A percentile compares a stretch with the other conserved stretches of the same genome.
Conservation (phyloP, 1,284 basidiomycete genomes). For the Neotropicomus parvogracilis region DNA sequence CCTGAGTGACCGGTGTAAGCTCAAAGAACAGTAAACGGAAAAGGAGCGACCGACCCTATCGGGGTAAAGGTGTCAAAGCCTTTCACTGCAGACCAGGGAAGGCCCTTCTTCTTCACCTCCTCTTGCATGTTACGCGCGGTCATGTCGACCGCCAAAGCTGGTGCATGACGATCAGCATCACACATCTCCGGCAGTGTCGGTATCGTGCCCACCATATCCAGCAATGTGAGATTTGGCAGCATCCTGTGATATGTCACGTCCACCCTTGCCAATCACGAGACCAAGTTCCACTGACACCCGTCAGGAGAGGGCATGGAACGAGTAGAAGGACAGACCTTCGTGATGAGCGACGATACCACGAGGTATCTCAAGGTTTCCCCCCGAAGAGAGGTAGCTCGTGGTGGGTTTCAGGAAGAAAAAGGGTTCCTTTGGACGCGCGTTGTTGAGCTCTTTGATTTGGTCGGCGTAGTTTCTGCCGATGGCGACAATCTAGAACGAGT, state of each 20-base stretch:
- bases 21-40: not conserved
- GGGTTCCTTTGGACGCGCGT: conserved; percentile 87
- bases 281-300: conserved; percentile 82
- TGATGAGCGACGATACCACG: conserved; percentile 82
- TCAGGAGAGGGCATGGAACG: not conserved
- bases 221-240: conserved; percentile 80
- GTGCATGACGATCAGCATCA: conserved; percentile 1
- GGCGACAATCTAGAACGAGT: conserved; percentile 72
- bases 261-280: conserved; percentile 87
- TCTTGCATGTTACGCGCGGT: conserved; percentile 96
- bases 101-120: conserved; percentile 84
- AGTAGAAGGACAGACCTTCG: conserved; percentile 61
- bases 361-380: conserved; percentile 84
- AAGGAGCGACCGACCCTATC: conserved; percentile 53
- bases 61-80: conserved; percentile 90
- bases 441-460: conserved; percentile 90
- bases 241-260: conserved; percentile 73
- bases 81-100: conserved; percentile 93
- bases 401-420: conserved; percentile 99
- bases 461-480: conserved; percentile 85
- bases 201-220: conserved; percentile 71
- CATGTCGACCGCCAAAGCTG: conserved; percentile 92
- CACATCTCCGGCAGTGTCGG: too few species aligned
- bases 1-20: conserved; percentile 36
- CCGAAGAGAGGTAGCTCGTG: conserved; percentile 77